Conservation (phyloP, 2,329 filamentous ascomycete genomes). For the Cadophora malorum region DNA sequence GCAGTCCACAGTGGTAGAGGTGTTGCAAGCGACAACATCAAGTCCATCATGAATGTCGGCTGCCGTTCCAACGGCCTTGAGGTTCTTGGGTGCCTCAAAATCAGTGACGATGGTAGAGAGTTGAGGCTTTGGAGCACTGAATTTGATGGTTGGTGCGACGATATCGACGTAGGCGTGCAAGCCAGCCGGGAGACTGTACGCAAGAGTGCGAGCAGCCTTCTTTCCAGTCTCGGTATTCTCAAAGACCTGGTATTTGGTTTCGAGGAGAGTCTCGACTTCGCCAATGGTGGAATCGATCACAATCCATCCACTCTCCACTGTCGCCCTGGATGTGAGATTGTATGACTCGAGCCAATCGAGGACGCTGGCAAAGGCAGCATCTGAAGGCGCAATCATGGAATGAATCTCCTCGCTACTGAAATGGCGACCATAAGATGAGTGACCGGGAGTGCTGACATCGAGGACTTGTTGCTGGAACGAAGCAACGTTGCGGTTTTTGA, state of each 20-base stretch:
- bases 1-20: slow-evolving; percentile 44
- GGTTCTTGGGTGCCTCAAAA: neutral
- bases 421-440: slow-evolving; percentile 56
- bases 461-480: slow-evolving; percentile 44
- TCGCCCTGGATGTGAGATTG: slow-evolving; percentile 50
- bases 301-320: slow-evolving; percentile 60
- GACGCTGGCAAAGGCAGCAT: slow-evolving; percentile 48
- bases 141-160: slow-evolving; percentile 53
- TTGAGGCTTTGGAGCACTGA: slow-evolving; percentile 45
- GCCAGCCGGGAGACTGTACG: slow-evolving; percentile 48
- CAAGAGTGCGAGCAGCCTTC: slow-evolving; percentile 55
- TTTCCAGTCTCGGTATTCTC: slow-evolving; percentile 52
- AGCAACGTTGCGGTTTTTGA: slow-evolving; percentile 39
- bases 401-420: slow-evolving; percentile 52
- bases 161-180: slow-evolving; percentile 48
- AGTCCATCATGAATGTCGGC: slow-evolving; percentile 23
- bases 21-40: slow-evolving; percentile 42
- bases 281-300: slow-evolving; percentile 38
- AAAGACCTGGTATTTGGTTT: slow-evolving; percentile 40
- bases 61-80: neutral
- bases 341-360: slow-evolving; percentile 52
- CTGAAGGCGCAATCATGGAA: slow-evolving; percentile 49
- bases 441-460: slow-evolving; percentile 53
- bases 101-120: slow-evolving; percentile 17
- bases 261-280: slow-evolving; percentile 40